These are phyloP conservation scores for Botryotinia globosa DNA, from an alignment of 2,329 filamentous ascomycete genomes.

Conservation along the genomic window DNA sequence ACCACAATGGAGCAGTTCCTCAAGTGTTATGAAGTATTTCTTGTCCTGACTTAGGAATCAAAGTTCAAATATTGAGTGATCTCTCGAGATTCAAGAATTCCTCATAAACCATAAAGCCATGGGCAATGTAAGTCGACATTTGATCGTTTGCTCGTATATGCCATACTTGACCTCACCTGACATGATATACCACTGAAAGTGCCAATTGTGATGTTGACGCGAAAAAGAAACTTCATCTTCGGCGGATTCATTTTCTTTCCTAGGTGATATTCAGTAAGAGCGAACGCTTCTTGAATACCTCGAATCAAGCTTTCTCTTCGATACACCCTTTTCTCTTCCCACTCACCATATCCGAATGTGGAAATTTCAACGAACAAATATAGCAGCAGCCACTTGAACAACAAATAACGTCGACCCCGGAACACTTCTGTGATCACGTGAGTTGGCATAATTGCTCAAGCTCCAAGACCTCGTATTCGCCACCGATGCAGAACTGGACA, in stretches of 20 bases:
- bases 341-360: not conserved
- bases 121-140: not conserved
- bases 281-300: not conserved
- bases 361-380: not conserved
- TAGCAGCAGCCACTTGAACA: not conserved
- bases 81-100: not conserved
- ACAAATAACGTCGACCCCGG: not conserved
- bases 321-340: not conserved
- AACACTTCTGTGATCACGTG: not conserved
- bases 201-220: too few species aligned
- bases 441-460: not conserved
- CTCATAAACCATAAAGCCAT: not conserved
- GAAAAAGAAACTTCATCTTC: not conserved
- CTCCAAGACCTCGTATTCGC: not conserved
- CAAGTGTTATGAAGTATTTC: accelerated
- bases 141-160: not conserved
- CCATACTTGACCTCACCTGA: not conserved
- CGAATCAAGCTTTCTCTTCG: not conserved
- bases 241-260: not conserved
- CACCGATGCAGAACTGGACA: not conserved
- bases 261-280: not conserved
- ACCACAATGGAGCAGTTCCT: not conserved
- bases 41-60: not conserved
- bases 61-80: not conserved
- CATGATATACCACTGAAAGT: not conserved